Conservation (phyloP, 768 basidiomycete species). For the Leucosporidium scottii region DNA sequence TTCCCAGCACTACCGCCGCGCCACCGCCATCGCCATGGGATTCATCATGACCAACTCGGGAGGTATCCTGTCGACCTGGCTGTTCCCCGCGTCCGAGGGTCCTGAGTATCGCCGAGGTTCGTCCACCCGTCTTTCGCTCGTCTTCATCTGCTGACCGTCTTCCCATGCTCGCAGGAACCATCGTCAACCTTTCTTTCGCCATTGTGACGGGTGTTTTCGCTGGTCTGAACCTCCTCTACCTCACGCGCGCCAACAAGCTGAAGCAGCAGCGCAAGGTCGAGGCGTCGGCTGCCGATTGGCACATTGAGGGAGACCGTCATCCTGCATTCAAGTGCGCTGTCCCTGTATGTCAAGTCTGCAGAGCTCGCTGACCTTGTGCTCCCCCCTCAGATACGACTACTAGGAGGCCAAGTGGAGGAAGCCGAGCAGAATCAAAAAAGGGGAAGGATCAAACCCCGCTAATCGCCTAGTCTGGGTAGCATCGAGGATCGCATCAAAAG, state of each 20-base stretch:
- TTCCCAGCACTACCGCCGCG: constrained; percentile 15
- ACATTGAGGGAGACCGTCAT: too few species aligned
- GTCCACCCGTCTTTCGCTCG: background rate
- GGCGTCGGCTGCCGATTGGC: too few species aligned
- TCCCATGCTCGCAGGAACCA: constrained; percentile 1
- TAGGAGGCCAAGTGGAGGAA: too few species aligned
- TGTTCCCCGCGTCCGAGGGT: constrained; percentile 54
- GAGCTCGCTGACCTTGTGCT: too few species aligned
- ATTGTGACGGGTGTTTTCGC: constrained; percentile 37
- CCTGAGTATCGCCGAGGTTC: constrained; percentile 37
- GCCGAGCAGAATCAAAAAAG: too few species aligned
- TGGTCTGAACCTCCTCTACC: constrained; percentile 32
- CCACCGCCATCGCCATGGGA: constrained; percentile 47
- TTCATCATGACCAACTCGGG: constrained; percentile 49
- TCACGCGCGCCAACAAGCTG: constrained; percentile 36
- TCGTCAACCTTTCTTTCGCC: constrained; percentile 26
- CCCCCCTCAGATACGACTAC: too few species aligned
- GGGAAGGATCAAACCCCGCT: too few species aligned
- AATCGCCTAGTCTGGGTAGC: too few species aligned
- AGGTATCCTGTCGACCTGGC: constrained; percentile 22
- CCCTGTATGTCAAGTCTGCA: too few species aligned
- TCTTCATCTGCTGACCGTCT: background rate
- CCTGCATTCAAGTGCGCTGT: too few species aligned
- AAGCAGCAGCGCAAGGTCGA: constrained; percentile 3
- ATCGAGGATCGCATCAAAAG: too few species aligned